phyloP scores from a whole-genome alignment of 352 stramenopile species.

The Phytophthora ohioensis region DNA sequence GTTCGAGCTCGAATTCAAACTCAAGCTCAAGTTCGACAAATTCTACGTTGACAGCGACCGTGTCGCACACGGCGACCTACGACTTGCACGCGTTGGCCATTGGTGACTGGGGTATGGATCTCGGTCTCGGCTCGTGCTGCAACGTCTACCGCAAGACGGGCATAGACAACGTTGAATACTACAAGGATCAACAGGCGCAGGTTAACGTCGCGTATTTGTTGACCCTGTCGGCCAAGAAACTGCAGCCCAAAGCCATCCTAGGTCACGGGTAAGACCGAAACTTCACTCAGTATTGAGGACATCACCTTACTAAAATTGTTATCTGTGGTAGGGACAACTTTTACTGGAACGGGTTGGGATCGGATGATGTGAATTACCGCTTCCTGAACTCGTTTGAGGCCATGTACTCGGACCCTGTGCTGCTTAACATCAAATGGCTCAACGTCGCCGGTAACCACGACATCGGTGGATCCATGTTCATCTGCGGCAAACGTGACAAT shows the following conservation, averaged over 20 bases:
- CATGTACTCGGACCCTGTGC: constrained; percentile 61
- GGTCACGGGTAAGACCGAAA: constrained; percentile 53
- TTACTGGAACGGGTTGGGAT: constrained; percentile 79
- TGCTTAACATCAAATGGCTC: constrained; percentile 72
- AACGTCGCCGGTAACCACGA: constrained; percentile 82
- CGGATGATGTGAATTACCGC: constrained; percentile 69
- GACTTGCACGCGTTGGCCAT: constrained; percentile 72
- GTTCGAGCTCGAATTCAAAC: constrained; percentile 14
- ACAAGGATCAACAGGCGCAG: constrained; percentile 80
- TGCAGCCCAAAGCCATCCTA: constrained; percentile 71
- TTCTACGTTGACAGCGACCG: constrained; percentile 14
- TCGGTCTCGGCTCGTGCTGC: constrained; percentile 75
- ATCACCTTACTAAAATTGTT: constrained; percentile 5
- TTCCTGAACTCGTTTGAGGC: constrained; percentile 74
- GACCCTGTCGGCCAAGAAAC: constrained; percentile 60
- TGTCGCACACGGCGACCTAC: constrained; percentile 56
- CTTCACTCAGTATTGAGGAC: not conserved
- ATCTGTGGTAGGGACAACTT: constrained; percentile 54
- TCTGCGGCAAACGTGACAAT: constrained; percentile 76
- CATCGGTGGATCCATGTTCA: constrained; percentile 76
- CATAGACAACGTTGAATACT: constrained; percentile 63
- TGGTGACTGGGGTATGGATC: constrained; percentile 73
- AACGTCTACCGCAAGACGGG: constrained; percentile 75
- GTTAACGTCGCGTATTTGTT: constrained; percentile 70
- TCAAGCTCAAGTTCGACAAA: constrained; percentile 2